Percentiles rank a stretch among this genome's conserved stretches.
These are phyloP conservation scores for Fusarium sp. DNA, from an alignment of 2,329 filamentous ascomycete genomes.

Conservation along the genomic window DNA sequence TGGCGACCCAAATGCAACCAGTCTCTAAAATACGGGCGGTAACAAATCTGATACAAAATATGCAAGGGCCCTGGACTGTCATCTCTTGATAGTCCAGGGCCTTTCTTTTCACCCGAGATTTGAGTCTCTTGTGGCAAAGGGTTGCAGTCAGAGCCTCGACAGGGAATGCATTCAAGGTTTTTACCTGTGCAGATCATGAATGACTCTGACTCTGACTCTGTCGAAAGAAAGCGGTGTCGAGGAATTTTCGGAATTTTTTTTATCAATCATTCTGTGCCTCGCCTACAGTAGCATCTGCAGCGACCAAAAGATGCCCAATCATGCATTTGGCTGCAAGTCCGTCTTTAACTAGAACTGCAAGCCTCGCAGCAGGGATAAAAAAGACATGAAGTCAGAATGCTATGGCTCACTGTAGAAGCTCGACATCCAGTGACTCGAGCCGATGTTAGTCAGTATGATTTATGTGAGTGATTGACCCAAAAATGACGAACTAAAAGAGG, in stretches of 20 bases:
- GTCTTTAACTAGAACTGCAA: slow-evolving; percentile 24
- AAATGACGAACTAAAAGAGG: slow-evolving; percentile 18
- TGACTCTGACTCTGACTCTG: slow-evolving; percentile 18
- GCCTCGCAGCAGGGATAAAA: slow-evolving; percentile 19
- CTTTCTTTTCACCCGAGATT: slow-evolving; percentile 3
- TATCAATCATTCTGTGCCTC: slow-evolving; percentile 17
- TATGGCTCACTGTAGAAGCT: slow-evolving; percentile 7
- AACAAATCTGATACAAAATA: slow-evolving; percentile 23
- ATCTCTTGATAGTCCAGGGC: slow-evolving; percentile 12
- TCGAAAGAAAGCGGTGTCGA: slow-evolving; percentile 39
- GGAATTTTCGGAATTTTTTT: slow-evolving; percentile 15
- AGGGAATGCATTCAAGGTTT: slow-evolving; percentile 16
- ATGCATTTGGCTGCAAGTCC: slow-evolving; percentile 15
- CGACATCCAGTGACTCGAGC: not conserved
- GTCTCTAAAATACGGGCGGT: slow-evolving; percentile 20
- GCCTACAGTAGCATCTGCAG: slow-evolving; percentile 11
- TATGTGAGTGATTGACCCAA: not conserved
- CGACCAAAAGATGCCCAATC: slow-evolving; percentile 25
- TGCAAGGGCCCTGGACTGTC: slow-evolving; percentile 29
- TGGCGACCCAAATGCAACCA: slow-evolving; percentile 18
- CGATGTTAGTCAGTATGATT: not conserved
- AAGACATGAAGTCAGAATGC: slow-evolving; percentile 26
- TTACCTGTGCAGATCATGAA: slow-evolving; percentile 37
- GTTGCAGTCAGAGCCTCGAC: slow-evolving; percentile 14
- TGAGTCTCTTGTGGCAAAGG: not conserved